Evolutionary conservation across 306 rosid species (phyloP).

Genomic region (Calophaca sinica): DNA sequence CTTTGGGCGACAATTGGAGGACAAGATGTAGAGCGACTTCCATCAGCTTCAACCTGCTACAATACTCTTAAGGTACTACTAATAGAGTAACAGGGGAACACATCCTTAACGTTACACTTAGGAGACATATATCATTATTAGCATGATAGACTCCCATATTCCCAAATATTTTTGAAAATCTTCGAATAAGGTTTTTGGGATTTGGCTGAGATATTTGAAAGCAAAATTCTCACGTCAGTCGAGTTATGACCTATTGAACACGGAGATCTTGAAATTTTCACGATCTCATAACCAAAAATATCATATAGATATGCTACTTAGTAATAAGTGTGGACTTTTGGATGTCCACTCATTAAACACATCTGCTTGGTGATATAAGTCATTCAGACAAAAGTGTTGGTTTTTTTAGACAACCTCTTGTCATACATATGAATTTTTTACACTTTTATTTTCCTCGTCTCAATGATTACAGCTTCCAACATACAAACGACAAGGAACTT

Average conservation of each 20-base stretch:
- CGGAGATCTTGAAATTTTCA: slow-evolving; percentile 18
- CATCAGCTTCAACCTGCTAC: slow-evolving; percentile 98
- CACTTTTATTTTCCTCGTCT: slow-evolving; percentile 32
- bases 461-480: slow-evolving; percentile 85
- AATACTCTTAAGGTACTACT: slow-evolving; percentile 87
- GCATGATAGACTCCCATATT: slow-evolving; percentile 9
- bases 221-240: slow-evolving; percentile 31
- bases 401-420: slow-evolving; percentile 29
- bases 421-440: slow-evolving; percentile 39
- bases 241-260: slow-evolving; percentile 14
- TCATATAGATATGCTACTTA: slow-evolving; percentile 27
- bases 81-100: slow-evolving; percentile 19
- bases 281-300: slow-evolving; percentile 26
- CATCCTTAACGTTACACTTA: slow-evolving; percentile 16
- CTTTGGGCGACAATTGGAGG: slow-evolving; percentile 94
- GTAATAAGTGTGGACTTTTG: slow-evolving; percentile 6
- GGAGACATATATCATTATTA: slow-evolving; percentile 9
- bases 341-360: slow-evolving; percentile 11
- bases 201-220: slow-evolving; percentile 37
- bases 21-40: slow-evolving; percentile 97
- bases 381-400: slow-evolving; percentile 18
- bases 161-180: neutral
- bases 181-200: slow-evolving; percentile 1
- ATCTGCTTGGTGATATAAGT: slow-evolving; percentile 22
- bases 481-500: slow-evolving; percentile 85